Base-by-base conservation (phyloP, 495 filamentous ascomycete genomes). In the Halenospora varia region DNA sequence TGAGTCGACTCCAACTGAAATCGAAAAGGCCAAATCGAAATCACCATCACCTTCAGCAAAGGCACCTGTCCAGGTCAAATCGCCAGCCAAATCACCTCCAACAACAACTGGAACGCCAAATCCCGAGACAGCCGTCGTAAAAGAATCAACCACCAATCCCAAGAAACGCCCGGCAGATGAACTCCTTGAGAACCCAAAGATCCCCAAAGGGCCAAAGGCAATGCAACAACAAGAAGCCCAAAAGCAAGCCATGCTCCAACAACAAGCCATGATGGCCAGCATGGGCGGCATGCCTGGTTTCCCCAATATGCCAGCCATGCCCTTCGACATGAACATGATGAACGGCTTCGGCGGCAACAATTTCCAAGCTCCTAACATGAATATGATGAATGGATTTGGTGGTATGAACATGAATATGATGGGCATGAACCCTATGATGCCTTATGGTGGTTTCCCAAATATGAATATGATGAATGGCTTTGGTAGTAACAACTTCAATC, bases 81-180 rank as follows among this genome's bases (percentile, higher is more conserved):
- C 73, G 59, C 59, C 66, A 47, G 68, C 68, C 20, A 77, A 75
- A 24, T 70, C 74, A 58, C 60, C 69, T n/a, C 63, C 66, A 13
- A 62, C 70, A 20, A 52, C 51, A 40, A 53, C 56, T 18, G 52
- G 48, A 23, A 56, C 62, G 40, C 58, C 56, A 39, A 55, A 42
- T 29, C 22, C 55, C 10, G 59, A 53, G 2, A 56, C 46, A 20
- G 29, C 54, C 35, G 18, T 20, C 20, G 49, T 47, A 11, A 29
- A 48, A 3, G 59, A 59, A 46, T 40, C 39, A 17, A 42, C 59
- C 15, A 60, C 51, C 52, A 65, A 70, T 42, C 74, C 78, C 17
- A 92, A 87, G 73, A 97, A 96, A 75, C 84, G 94, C 15, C 79
- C 87, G 10, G 91, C 91, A 35, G 88, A 96, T 44, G 87, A 90